Conservation (phyloP, 768 basidiomycete genomes). For the Wakefieldia striispora region DNA sequence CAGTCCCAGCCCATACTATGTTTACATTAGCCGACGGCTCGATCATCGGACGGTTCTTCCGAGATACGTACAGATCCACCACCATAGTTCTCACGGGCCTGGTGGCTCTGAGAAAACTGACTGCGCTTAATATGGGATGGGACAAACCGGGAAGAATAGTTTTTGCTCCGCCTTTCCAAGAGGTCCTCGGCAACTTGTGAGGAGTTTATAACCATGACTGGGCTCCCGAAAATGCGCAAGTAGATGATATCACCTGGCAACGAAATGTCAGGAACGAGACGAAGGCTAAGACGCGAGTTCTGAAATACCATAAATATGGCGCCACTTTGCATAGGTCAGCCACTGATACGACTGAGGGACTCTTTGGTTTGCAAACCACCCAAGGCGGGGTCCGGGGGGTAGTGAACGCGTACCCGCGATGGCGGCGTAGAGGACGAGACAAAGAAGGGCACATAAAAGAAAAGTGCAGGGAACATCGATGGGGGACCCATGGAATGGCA, state of each 20-base stretch:
- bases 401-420: slow-evolving; percentile 13
- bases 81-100: slow-evolving; percentile 43
- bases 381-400: slow-evolving; percentile 43
- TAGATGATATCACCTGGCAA: slow-evolving; percentile 46
- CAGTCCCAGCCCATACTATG: slow-evolving; percentile 48
- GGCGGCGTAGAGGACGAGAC: slow-evolving; percentile 11
- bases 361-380: slow-evolving; percentile 34
- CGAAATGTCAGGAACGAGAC: neutral
- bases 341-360: slow-evolving; percentile 41
- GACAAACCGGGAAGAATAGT: slow-evolving; percentile 40
- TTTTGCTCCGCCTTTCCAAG: slow-evolving; percentile 43
- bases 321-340: slow-evolving; percentile 47
- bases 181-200: slow-evolving; percentile 40
- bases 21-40: neutral
- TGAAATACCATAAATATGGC: slow-evolving; percentile 38
- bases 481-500: too few species aligned
- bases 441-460: slow-evolving; percentile 7
- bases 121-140: neutral
- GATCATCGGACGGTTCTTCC: neutral
- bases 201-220: slow-evolving; percentile 47
- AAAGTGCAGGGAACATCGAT: neutral
- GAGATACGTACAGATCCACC: slow-evolving; percentile 39
- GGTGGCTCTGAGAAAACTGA: neutral
- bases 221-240: slow-evolving; percentile 43
- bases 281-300: neutral